Conservation (phyloP, 2,329 filamentous ascomycete species). For the Tolypocladium capitatum region DNA sequence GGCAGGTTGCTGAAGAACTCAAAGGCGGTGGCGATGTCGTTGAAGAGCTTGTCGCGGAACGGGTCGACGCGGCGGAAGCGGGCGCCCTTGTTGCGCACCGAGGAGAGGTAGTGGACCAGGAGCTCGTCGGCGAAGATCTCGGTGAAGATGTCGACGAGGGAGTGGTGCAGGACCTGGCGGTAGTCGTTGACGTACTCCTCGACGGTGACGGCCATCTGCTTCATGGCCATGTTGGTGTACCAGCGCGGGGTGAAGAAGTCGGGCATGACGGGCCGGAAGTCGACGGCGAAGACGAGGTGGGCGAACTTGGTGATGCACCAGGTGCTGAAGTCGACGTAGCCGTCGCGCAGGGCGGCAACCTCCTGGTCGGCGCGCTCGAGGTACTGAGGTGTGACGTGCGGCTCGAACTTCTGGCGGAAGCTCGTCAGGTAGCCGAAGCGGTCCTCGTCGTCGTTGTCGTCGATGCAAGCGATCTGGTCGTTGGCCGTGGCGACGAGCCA, state of each 20-base stretch:
- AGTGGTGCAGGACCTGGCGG: conserved; percentile 68
- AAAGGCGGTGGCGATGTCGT: conserved; percentile 83
- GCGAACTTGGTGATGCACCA: conserved; percentile 86
- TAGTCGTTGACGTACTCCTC: conserved; percentile 92
- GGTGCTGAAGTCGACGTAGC: conserved; percentile 88
- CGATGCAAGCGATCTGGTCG: conserved; percentile 96
- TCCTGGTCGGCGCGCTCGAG: conserved; percentile 62
- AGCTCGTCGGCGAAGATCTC: conserved; percentile 90
- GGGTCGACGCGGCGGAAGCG: conserved; percentile 80
- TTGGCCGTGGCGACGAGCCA: conserved; percentile 96
- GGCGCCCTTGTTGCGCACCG: conserved; percentile 78
- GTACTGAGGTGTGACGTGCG: conserved; percentile 69
- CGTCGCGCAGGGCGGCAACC: conserved; percentile 64
- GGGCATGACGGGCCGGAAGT: conserved; percentile 71
- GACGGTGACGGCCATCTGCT: conserved; percentile 86
- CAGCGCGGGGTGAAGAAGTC: conserved; percentile 86
- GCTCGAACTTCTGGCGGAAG: conserved; percentile 73
- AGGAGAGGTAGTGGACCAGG: conserved; percentile 69
- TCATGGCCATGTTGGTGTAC: conserved; percentile 80
- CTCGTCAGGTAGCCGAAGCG: conserved; percentile 71
- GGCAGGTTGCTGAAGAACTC: conserved; percentile 69
- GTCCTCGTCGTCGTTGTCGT: conserved; percentile 69
- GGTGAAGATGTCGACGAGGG: conserved; percentile 78
- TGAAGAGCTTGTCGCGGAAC: conserved; percentile 85
- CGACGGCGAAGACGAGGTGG: conserved; percentile 74